Evolutionary conservation across 805 yeast genomes (phyloP).

Genomic region (Wickerhamomyces tratensis): DNA sequence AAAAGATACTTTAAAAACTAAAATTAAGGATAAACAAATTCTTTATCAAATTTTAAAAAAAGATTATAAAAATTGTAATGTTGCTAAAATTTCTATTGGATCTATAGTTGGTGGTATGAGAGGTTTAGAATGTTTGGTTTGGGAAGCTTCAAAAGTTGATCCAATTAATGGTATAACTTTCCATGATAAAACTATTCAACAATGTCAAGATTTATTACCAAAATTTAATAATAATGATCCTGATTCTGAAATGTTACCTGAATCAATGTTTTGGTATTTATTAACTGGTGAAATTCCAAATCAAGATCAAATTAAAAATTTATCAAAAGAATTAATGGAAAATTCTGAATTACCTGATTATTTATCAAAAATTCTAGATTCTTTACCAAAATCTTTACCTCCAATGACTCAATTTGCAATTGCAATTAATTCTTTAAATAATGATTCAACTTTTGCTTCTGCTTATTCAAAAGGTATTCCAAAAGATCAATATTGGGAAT

Average conservation of each 20-base stretch:
- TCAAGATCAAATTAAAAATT: conserved; percentile 56
- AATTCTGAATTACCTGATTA: conserved; percentile 73
- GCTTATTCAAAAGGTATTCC: conserved; percentile 78
- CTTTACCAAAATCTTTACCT: conserved; percentile 66
- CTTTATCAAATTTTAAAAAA: conserved; percentile 51
- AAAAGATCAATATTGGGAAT: conserved; percentile 79
- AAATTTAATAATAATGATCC: conserved; percentile 31
- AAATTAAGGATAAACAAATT: conserved; percentile 18
- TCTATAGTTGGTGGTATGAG: conserved; percentile 77
- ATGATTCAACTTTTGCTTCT: conserved; percentile 76
- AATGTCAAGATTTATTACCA: conserved; percentile 65
- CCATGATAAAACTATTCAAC: conserved; percentile 80
- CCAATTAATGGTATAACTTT: conserved; percentile 81
- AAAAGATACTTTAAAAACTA: conserved; percentile 55
- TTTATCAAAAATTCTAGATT: conserved; percentile 62
- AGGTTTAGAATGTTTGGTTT: conserved; percentile 75
- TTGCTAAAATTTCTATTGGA: conserved; percentile 31
- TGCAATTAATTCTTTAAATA: conserved; percentile 73
- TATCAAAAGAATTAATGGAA: conserved; percentile 70
- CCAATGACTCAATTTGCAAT: conserved; percentile 89
- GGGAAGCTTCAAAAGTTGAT: conserved; percentile 85
- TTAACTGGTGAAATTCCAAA: conserved; percentile 81
- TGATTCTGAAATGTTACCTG: conserved; percentile 54
- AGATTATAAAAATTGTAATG: conserved; percentile 35
- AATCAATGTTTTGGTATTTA: conserved; percentile 74